Percentiles rank a stretch among this genome's conserved stretches.
These are phyloP conservation scores for Saccharomyces mikatae DNA, from an alignment of 805 yeast genomes.

Conservation along the genomic window DNA sequence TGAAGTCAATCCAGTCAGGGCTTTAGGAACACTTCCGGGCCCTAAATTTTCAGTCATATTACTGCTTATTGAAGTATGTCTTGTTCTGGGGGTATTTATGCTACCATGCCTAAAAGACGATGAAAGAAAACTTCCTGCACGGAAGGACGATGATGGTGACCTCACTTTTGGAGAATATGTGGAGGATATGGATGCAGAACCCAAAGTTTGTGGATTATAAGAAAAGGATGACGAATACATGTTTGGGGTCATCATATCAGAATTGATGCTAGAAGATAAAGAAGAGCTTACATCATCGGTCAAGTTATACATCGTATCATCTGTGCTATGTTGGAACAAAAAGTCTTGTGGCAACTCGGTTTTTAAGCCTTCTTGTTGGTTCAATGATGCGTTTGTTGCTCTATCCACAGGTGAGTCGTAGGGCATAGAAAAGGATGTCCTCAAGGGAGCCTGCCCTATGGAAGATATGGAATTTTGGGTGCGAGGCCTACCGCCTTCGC, in stretches of 20 bases:
- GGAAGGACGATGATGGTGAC: constrained; percentile 30
- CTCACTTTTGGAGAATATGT: constrained; percentile 16
- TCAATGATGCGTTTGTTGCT: background rate
- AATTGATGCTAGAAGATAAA: constrained; percentile 23
- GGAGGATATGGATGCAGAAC: constrained; percentile 10
- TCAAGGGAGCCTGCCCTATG: background rate
- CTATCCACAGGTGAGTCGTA: background rate
- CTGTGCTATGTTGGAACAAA: constrained; percentile 13
- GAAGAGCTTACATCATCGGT: constrained; percentile 27
- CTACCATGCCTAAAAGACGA: constrained; percentile 24
- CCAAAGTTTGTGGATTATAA: constrained; percentile 19
- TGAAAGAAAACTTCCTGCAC: constrained; percentile 25
- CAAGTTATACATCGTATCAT: constrained; percentile 16
- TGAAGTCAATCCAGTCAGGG: constrained; percentile 16
- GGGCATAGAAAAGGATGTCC: background rate
- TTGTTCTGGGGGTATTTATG: constrained; percentile 23
- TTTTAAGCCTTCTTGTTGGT: background rate
- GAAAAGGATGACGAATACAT: constrained; percentile 21
- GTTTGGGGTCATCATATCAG: constrained; percentile 20
- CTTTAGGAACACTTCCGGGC: constrained; percentile 17
- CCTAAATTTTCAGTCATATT: constrained; percentile 32
- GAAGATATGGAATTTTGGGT: background rate
- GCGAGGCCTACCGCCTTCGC: background rate
- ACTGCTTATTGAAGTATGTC: constrained; percentile 28
- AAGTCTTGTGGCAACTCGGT: constrained; percentile 9